These are phyloP conservation scores for Ascochyta koolunga DNA, from an alignment of 2,329 filamentous ascomycete genomes.

Conservation along the genomic window DNA sequence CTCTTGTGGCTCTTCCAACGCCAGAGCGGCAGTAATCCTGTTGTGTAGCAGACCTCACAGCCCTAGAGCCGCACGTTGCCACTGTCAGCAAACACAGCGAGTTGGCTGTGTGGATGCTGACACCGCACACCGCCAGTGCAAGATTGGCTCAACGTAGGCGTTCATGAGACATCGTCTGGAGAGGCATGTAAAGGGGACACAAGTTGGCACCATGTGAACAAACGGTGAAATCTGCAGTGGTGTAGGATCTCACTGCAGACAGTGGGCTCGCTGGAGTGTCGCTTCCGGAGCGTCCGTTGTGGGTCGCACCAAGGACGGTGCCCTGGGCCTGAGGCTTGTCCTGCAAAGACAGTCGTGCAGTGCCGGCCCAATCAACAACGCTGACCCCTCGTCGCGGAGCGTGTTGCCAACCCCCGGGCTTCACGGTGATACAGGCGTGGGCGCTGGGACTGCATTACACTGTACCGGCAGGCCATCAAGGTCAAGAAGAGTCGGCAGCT, in stretches of 20 bases:
- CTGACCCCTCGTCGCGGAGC: not conserved
- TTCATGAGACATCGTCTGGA: too few relatives aligned
- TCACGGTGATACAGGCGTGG: slow-evolving; percentile 1
- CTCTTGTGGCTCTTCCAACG: not conserved
- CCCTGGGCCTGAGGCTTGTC: slow-evolving; percentile 10
- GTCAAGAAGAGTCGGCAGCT: not conserved
- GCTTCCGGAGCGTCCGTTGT: not conserved
- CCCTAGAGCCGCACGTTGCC: not conserved
- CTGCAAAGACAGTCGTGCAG: slow-evolving; percentile 1
- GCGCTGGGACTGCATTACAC: slow-evolving; percentile 1
- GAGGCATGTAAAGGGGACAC: not conserved
- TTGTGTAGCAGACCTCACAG: slow-evolving; percentile 1
- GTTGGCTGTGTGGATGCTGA: not conserved
- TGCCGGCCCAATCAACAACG: not conserved
- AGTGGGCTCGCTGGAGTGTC: not conserved
- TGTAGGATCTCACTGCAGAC: not conserved
- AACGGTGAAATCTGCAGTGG: slow-evolving; percentile 1
- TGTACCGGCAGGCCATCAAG: not conserved
- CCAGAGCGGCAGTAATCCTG: not conserved
- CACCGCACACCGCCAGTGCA: not conserved
- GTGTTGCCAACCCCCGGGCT: not conserved
- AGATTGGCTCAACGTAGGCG: not conserved
- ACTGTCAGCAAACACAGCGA: not conserved
- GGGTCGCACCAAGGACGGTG: slow-evolving; percentile 1
- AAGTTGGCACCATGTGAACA: not conserved